phyloP scores from a whole-genome alignment of 1,139 yeast species.

The Zhuliangozyma blackwelliae region DNA sequence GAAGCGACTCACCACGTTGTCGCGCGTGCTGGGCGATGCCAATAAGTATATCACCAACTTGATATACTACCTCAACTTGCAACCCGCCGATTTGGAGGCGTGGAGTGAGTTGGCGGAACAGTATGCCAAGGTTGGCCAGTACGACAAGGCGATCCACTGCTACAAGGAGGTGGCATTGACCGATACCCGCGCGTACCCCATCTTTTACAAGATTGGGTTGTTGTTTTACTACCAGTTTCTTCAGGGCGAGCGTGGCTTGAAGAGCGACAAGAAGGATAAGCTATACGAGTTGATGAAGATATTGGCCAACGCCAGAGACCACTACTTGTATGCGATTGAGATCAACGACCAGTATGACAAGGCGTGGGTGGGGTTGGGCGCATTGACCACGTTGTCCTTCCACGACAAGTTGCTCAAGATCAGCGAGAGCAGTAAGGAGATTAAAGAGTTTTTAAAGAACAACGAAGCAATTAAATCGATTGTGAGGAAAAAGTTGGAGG shows the following conservation, averaged over 20 bases:
- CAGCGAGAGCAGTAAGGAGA: slow-evolving; percentile 14
- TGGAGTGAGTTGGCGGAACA: slow-evolving; percentile 74
- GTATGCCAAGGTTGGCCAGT: slow-evolving; percentile 58
- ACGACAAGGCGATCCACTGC: slow-evolving; percentile 62
- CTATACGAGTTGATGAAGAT: slow-evolving; percentile 19
- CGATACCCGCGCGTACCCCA: slow-evolving; percentile 69
- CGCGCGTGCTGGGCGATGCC: slow-evolving; percentile 11
- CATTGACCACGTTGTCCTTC: slow-evolving; percentile 25
- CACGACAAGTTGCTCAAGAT: slow-evolving; percentile 18
- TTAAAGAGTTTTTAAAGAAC: slow-evolving; percentile 19
- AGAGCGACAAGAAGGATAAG: slow-evolving; percentile 21
- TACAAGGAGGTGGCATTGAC: slow-evolving; percentile 65
- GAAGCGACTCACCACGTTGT: slow-evolving; percentile 31
- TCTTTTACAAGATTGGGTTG: slow-evolving; percentile 59
- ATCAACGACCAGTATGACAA: slow-evolving; percentile 63
- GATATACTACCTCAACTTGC: slow-evolving; percentile 44
- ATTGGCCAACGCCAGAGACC: slow-evolving; percentile 41
- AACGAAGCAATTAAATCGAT: slow-evolving; percentile 18
- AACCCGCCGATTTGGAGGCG: slow-evolving; percentile 69
- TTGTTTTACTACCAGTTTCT: slow-evolving; percentile 17
- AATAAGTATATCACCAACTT: slow-evolving; percentile 48
- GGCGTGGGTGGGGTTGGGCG: slow-evolving; percentile 73
- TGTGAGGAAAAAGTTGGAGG: slow-evolving; percentile 17
- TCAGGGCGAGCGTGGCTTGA: slow-evolving; percentile 14
- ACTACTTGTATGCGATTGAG: slow-evolving; percentile 69